These are phyloP conservation scores for Aspergillus sp. DNA, from an alignment of 2,329 filamentous ascomycete species.

Conservation along the genomic window DNA sequence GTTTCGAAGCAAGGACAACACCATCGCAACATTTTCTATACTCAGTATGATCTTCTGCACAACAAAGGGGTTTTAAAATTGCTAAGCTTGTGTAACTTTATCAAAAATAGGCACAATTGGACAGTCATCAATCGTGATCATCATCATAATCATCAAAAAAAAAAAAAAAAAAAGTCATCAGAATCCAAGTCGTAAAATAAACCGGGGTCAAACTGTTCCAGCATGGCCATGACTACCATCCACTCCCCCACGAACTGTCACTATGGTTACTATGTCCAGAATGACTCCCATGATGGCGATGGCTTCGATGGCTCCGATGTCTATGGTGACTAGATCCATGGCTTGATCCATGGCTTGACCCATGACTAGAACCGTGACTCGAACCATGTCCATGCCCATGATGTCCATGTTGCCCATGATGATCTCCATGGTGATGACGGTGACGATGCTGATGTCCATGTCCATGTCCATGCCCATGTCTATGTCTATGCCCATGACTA, in stretches of 20 bases:
- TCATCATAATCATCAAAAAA: not conserved
- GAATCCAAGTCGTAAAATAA: too few species aligned
- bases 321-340: slow-evolving; percentile 3
- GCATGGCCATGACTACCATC: not conserved
- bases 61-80: too few species aligned
- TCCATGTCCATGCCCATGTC: slow-evolving; percentile 9
- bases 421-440: slow-evolving; percentile 14
- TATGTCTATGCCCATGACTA: slow-evolving; percentile 12
- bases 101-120: too few species aligned
- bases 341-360: not conserved
- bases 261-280: slow-evolving; percentile 16
- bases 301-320: slow-evolving; percentile 4
- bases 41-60: too few species aligned
- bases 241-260: slow-evolving; percentile 2
- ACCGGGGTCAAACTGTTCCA: not conserved
- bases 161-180: too few species aligned
- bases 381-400: slow-evolving; percentile 1
- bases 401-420: slow-evolving; percentile 6
- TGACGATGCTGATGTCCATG: slow-evolving; percentile 9
- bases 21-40: too few species aligned
- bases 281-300: slow-evolving; percentile 17
- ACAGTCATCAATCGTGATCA: not conserved
- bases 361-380: not conserved
- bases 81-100: too few species aligned
- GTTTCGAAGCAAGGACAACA: too few species aligned